A percentile compares a stretch with the other conserved stretches of the same genome.
These are phyloP conservation scores for Exophiala alcalophila DNA, from an alignment of 2,329 filamentous ascomycete genomes.

Conservation along the genomic window DNA sequence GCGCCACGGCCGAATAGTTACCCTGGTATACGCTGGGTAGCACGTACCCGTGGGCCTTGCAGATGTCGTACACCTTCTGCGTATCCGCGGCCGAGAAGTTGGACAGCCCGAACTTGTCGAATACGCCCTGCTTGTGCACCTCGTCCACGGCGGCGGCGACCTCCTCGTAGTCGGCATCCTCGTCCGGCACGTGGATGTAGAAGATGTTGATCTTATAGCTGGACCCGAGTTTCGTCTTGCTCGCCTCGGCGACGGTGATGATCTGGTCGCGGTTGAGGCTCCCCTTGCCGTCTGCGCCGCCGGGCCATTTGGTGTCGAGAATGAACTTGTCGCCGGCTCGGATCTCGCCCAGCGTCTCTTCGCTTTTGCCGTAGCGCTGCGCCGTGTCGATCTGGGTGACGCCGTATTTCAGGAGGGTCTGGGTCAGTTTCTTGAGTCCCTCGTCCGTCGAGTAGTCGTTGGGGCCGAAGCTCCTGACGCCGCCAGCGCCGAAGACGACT, in stretches of 20 bases:
- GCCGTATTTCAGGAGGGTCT: too few relatives aligned
- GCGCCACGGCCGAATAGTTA: slow-evolving; percentile 39
- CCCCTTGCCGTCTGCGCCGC: too few relatives aligned
- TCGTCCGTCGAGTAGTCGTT: too few relatives aligned
- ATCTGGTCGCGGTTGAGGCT: slow-evolving; percentile 23
- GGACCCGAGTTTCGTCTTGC: slow-evolving; percentile 23
- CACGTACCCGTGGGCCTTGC: slow-evolving; percentile 35
- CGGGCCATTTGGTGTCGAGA: slow-evolving; percentile 47
- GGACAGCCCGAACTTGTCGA: slow-evolving; percentile 39
- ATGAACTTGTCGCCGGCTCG: slow-evolving; percentile 42
- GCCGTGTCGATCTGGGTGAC: slow-evolving; percentile 25
- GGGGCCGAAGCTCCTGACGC: too few relatives aligned
- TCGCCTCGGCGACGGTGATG: slow-evolving; percentile 23
- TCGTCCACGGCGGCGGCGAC: slow-evolving; percentile 37
- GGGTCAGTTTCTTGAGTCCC: too few relatives aligned
- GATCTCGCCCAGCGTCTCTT: slow-evolving; percentile 41
- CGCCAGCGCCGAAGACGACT: too few relatives aligned
- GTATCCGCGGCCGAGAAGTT: slow-evolving; percentile 37
- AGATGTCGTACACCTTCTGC: slow-evolving; percentile 34
- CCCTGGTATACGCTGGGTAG: slow-evolving; percentile 44
- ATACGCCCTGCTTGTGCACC: slow-evolving; percentile 35
- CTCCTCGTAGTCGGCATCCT: slow-evolving; percentile 37
- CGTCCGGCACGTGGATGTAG: slow-evolving; percentile 38
- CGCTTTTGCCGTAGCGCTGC: slow-evolving; percentile 40
- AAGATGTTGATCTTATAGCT: slow-evolving; percentile 37